phyloP scores from a whole-genome alignment of 2,329 filamentous ascomycete species.

The Arthroderma uncinatum region DNA sequence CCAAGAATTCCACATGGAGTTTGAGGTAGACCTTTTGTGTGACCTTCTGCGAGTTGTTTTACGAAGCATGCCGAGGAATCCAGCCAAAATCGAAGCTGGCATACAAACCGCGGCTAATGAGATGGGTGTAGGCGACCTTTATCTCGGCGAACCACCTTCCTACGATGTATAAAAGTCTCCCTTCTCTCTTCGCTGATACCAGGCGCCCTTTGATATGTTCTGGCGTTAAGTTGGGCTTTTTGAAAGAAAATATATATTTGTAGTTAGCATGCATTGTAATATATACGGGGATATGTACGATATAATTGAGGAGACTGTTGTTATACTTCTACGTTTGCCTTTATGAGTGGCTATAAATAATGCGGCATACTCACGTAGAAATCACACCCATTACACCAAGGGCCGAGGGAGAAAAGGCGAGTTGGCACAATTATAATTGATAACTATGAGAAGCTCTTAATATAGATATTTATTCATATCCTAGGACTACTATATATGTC shows the following conservation, averaged over 20 bases:
- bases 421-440: too few species aligned
- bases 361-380: neutral
- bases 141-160: slow-evolving; percentile 20
- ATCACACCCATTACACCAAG: too few species aligned
- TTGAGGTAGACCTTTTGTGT: slow-evolving; percentile 35
- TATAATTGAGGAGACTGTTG: neutral
- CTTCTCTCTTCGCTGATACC: neutral
- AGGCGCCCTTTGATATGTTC: neutral
- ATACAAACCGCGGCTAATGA: slow-evolving; percentile 27
- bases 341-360: neutral
- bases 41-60: slow-evolving; percentile 34
- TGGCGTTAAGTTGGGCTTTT: neutral
- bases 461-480: too few species aligned
- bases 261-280: neutral
- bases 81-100: slow-evolving; percentile 23
- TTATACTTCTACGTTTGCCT: neutral
- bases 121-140: slow-evolving; percentile 27
- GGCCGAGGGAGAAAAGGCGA: too few species aligned
- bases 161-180: neutral
- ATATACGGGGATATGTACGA: neutral
- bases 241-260: neutral
- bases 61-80: slow-evolving; percentile 22
- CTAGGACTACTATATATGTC: too few species aligned
- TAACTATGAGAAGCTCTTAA: too few species aligned
- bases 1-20: slow-evolving; percentile 27